These are phyloP conservation scores for Nissolia schottii DNA, from an alignment of 306 rosid genomes.

Conservation along the genomic window DNA sequence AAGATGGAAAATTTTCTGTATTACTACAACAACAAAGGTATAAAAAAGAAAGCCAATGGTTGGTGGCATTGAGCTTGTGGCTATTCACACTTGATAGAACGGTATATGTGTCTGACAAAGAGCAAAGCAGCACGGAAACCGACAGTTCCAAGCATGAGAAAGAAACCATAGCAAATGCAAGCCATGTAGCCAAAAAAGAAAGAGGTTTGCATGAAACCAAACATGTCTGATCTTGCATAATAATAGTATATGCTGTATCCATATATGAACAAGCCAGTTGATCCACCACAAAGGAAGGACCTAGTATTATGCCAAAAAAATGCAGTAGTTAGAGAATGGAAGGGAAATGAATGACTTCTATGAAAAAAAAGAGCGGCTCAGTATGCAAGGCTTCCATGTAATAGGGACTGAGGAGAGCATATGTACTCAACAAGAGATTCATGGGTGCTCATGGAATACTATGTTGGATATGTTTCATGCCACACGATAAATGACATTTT, in stretches of 20 bases:
- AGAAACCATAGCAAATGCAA: constrained; percentile 52
- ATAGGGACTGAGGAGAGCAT: too few relatives aligned
- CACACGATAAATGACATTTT: too few relatives aligned
- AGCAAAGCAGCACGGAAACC: constrained; percentile 45
- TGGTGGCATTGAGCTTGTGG: constrained; percentile 11
- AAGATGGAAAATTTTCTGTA: background rate
- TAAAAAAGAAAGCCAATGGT: constrained; percentile 1
- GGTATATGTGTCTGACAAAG: constrained; percentile 43
- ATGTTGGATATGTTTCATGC: too few relatives aligned
- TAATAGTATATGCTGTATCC: constrained; percentile 45
- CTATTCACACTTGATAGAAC: constrained; percentile 45
- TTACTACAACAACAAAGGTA: constrained; percentile 7
- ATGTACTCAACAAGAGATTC: too few relatives aligned
- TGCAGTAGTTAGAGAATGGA: constrained; percentile 1
- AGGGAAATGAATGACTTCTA: background rate
- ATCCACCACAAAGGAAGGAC: constrained; percentile 54
- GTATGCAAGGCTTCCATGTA: too few relatives aligned
- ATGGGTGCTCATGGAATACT: too few relatives aligned
- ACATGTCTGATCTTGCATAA: constrained; percentile 52
- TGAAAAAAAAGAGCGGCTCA: too few relatives aligned
- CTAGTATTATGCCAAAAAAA: constrained; percentile 27
- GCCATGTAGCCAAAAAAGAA: constrained; percentile 63
- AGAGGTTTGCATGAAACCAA: constrained; percentile 56
- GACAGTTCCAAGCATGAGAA: constrained; percentile 56
- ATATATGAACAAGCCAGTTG: constrained; percentile 53